Conservation (phyloP, 2,329 filamentous ascomycete genomes). For the Colletotrichum liaoningense region DNA sequence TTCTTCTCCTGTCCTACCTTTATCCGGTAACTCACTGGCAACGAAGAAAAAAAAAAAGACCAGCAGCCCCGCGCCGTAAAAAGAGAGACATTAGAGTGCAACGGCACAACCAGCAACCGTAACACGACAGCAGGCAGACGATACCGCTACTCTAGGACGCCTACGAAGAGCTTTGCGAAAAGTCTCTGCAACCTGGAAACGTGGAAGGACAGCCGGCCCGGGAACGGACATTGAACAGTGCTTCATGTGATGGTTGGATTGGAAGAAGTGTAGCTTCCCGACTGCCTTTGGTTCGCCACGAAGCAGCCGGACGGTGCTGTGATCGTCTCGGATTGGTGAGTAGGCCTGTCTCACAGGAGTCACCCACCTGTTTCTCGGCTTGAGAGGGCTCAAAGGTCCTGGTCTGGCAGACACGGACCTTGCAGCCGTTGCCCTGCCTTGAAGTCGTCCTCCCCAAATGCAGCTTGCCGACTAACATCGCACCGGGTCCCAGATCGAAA, state of each 20-base stretch:
- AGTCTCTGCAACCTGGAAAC: conserved; percentile 35
- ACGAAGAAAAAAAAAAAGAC: neutral
- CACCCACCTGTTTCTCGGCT: conserved; percentile 36
- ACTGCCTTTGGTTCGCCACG: conserved; percentile 37
- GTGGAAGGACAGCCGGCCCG: conserved; percentile 41
- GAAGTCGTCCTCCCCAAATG: conserved; percentile 38
- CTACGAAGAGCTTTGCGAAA: conserved; percentile 23
- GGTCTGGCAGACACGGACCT: conserved; percentile 18
- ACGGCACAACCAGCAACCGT: conserved; percentile 28
- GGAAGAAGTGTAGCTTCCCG: conserved; percentile 47
- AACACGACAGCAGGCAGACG: conserved; percentile 19
- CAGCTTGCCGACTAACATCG: conserved; percentile 42
- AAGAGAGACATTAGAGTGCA: conserved; percentile 19
- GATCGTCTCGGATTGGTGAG: conserved; percentile 51
- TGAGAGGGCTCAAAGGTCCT: conserved; percentile 34
- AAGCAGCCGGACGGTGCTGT: conserved; percentile 36
- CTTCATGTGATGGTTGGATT: conserved; percentile 52
- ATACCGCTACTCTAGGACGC: conserved; percentile 15
- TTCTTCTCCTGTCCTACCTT: conserved; percentile 20
- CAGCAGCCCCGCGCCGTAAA: conserved; percentile 12
- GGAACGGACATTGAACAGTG: conserved; percentile 44
- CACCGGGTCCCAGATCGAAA: conserved; percentile 37
- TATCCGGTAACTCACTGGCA: conserved; percentile 11
- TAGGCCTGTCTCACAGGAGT: conserved; percentile 50
- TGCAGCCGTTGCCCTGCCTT: conserved; percentile 39